phyloP scores from a whole-genome alignment of 2,329 filamentous ascomycete genomes.

The Camillea tinctor region DNA sequence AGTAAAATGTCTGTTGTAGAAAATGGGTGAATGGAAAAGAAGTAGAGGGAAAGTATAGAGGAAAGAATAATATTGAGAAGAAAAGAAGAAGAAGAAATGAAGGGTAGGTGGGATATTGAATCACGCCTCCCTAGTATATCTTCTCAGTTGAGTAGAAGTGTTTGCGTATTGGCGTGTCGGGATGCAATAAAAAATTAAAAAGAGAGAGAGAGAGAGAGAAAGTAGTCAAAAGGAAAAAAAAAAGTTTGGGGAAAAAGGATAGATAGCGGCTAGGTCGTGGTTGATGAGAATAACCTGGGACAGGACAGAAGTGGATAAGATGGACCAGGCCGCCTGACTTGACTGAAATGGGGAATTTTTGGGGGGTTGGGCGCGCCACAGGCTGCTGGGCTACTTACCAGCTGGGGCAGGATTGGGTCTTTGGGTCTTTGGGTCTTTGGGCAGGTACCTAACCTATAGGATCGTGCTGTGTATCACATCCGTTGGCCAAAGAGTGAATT shows the following conservation, averaged over 20 bases:
- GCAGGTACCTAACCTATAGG: not conserved
- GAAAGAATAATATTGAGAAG: not conserved
- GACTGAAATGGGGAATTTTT: not conserved
- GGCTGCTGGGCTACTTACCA: not conserved
- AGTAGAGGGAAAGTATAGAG: too few relatives aligned
- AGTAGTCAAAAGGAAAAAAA: not conserved
- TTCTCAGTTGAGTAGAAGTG: not conserved
- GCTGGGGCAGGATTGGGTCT: not conserved
- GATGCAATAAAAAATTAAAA: not conserved
- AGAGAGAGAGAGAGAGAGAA: not conserved
- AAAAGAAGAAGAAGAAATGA: not conserved
- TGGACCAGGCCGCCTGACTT: not conserved
- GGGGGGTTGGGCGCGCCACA: not conserved
- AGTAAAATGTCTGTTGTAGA: conserved; percentile 9
- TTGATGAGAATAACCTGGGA: not conserved
- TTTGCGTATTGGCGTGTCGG: not conserved
- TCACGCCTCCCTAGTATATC: not conserved
- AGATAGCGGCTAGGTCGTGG: not conserved
- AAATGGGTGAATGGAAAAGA: not conserved
- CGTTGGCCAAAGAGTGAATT: not conserved
- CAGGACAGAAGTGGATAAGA: not conserved
- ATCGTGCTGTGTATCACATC: not conserved
- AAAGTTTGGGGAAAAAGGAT: not conserved
- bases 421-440: not conserved
- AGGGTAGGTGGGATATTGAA: not conserved